Percentiles rank a stretch among this genome's conserved stretches.
These are phyloP conservation scores for Ganoderma resinaceum DNA, from an alignment of 1,284 basidiomycete genomes.

Conservation along the genomic window DNA sequence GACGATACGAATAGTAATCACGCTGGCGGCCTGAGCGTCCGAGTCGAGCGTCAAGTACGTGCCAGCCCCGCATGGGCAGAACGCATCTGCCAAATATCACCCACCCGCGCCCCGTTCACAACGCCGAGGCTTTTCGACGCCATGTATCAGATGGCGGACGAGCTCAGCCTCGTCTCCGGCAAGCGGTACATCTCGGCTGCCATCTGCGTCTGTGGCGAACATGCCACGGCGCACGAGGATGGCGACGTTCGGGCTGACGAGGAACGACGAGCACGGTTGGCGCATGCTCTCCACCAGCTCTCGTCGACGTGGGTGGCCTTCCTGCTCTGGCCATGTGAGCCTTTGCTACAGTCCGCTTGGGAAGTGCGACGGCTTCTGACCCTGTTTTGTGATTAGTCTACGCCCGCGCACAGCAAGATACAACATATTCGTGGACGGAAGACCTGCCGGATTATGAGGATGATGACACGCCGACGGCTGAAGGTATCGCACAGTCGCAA, in stretches of 20 bases:
- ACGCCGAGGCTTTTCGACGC: not conserved
- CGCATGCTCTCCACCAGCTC: not conserved
- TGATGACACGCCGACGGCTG: not conserved
- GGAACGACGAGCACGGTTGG: not conserved
- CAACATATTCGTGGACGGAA: not conserved
- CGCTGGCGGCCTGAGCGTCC: too few species aligned
- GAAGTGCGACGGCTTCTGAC: not conserved
- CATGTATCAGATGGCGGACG: not conserved
- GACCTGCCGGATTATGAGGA: not conserved
- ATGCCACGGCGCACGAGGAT: not conserved
- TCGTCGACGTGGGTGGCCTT: not conserved
- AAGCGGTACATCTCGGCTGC: conserved; percentile 2
- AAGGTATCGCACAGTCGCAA: not conserved
- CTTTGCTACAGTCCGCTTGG: not conserved
- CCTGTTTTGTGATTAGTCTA: not conserved
- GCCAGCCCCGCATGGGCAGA: not conserved
- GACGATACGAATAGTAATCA: not conserved
- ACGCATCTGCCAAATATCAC: not conserved
- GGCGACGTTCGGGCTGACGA: not conserved
- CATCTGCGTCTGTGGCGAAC: not conserved
- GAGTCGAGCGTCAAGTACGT: too few species aligned
- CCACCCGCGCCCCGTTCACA: not conserved
- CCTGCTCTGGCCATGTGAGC: not conserved
- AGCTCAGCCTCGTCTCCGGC: not conserved
- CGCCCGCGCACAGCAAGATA: not conserved